Conservation (phyloP, 169 alveolate species). For the Plasmodium gaboni region DNA sequence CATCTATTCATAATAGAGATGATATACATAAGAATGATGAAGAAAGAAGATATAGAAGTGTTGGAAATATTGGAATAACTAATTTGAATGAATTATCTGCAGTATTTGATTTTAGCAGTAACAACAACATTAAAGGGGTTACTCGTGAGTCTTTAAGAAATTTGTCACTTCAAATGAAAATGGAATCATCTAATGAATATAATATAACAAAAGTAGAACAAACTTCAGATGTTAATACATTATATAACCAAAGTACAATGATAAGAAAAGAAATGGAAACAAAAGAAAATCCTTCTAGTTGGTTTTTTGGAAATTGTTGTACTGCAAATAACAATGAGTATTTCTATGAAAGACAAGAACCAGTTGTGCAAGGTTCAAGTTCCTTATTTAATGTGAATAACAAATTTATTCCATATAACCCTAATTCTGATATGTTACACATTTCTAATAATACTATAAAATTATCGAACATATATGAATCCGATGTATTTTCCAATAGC, state of each 20-base stretch:
- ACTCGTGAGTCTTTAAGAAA: constrained; percentile 37
- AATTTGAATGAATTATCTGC: constrained; percentile 28
- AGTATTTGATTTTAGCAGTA: constrained; percentile 23
- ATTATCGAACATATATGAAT: constrained; percentile 51
- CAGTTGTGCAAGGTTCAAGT: constrained; percentile 44
- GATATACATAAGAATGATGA: neutral
- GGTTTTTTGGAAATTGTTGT: constrained; percentile 62
- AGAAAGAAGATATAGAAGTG: constrained; percentile 31
- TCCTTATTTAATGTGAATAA: constrained; percentile 62
- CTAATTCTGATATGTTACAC: constrained; percentile 1
- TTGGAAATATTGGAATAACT: constrained; percentile 13
- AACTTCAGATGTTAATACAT: constrained; percentile 27
- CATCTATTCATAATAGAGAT: neutral
- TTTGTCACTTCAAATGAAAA: constrained; percentile 40
- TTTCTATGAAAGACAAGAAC: constrained; percentile 55
- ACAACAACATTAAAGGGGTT: neutral
- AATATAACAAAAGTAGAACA: constrained; percentile 14
- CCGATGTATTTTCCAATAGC: constrained; percentile 27
- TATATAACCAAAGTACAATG: constrained; percentile 17
- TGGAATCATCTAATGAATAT: constrained; percentile 25
- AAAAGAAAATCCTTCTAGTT: constrained; percentile 26
- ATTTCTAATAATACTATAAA: constrained; percentile 28
- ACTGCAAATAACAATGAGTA: constrained; percentile 1
- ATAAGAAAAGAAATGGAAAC: constrained; percentile 7
- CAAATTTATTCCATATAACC: constrained; percentile 43